Evolutionary conservation across 257 asterid genomes (phyloP).

Genomic region (Schizonepeta tenuifolia): DNA sequence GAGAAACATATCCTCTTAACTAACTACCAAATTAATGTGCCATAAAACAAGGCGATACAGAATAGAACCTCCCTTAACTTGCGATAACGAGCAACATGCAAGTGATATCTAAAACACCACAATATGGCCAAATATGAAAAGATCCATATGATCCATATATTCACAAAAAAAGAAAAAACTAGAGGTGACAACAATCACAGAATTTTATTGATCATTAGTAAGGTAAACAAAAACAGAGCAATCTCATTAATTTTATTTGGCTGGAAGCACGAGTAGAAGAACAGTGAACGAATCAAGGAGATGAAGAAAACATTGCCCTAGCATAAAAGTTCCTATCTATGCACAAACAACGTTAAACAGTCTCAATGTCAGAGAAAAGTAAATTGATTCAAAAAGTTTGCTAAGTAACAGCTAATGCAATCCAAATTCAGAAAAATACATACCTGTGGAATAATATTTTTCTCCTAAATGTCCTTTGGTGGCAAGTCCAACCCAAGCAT

Average conservation of each 20-base stretch:
- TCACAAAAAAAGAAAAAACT: not conserved
- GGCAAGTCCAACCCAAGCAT: conserved; percentile 99
- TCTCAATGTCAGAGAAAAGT: conserved; percentile 8
- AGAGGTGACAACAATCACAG: not conserved
- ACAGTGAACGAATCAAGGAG: not conserved
- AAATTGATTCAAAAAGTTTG: not conserved
- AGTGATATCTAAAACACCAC: not conserved
- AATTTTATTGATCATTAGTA: not conserved
- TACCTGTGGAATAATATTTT: conserved; percentile 98
- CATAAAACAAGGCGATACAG: conserved; percentile 8
- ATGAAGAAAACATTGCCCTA: not conserved
- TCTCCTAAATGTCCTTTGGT: conserved; percentile 94
- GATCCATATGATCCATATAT: conserved; percentile 6
- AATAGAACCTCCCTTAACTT: conserved; percentile 6
- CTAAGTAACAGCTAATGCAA: conserved; percentile 16
- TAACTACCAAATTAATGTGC: conserved; percentile 1
- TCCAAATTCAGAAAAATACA: conserved; percentile 14
- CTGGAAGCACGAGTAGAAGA: not conserved
- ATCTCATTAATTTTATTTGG: no score
- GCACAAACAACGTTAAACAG: conserved; percentile 14
- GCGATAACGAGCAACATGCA: conserved; percentile 1
- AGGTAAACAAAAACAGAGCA: not conserved
- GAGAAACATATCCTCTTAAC: conserved; percentile 5
- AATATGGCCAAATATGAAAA: not conserved
- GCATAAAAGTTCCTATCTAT: conserved; percentile 8